Conservation (phyloP, 306 rosid genomes). For the Rosa multiflora region DNA sequence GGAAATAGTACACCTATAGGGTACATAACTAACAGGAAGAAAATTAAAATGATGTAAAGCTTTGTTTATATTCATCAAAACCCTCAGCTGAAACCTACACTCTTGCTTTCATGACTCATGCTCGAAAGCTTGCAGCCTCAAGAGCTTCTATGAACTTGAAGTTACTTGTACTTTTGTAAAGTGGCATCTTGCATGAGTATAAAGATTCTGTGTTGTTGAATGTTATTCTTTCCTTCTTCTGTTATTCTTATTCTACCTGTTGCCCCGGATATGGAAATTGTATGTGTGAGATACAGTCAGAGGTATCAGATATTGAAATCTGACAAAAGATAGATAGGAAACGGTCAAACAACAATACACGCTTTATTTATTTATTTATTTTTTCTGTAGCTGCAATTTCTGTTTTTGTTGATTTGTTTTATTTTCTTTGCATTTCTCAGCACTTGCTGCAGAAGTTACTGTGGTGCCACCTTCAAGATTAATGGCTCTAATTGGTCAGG, state of each 20-base stretch:
- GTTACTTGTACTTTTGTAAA: background rate
- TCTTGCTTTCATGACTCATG: background rate
- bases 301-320: background rate
- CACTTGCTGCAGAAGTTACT: slow-evolving; percentile 89
- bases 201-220: background rate
- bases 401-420: slow-evolving; percentile 8
- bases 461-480: slow-evolving; percentile 97
- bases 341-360: background rate
- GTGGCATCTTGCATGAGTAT: background rate
- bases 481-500: slow-evolving; percentile 96
- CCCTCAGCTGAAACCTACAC: background rate
- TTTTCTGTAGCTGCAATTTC: background rate
- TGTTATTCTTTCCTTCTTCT: background rate
- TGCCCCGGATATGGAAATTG: background rate
- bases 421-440: slow-evolving; percentile 50
- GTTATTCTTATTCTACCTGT: background rate
- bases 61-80: background rate
- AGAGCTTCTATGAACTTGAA: slow-evolving; percentile 4
- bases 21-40: background rate
- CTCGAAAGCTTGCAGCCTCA: background rate
- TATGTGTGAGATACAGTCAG: background rate
- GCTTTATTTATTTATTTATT: background rate
- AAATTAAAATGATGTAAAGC: background rate
- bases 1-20: background rate
- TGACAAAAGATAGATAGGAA: background rate